These are phyloP conservation scores for Aureobasidium sp. DNA, from an alignment of 2,329 filamentous ascomycete genomes.

Conservation along the genomic window DNA sequence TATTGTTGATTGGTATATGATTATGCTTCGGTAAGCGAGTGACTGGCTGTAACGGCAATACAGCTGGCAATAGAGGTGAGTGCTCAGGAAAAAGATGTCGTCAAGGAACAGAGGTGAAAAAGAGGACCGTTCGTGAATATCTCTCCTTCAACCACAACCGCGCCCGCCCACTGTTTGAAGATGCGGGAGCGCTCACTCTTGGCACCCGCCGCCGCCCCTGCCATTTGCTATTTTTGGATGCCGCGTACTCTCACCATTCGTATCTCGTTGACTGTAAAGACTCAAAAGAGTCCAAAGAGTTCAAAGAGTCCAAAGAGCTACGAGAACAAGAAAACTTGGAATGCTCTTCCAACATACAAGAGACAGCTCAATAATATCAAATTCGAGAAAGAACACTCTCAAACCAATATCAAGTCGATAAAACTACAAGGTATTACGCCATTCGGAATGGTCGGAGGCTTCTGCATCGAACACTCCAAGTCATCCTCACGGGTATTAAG, in stretches of 20 bases:
- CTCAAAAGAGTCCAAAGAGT: no score
- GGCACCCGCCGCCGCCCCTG: background rate
- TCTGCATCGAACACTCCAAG: no score
- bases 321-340: no score
- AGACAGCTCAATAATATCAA: no score
- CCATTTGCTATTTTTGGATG: conserved; percentile 2
- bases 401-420: no score
- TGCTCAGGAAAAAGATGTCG: background rate
- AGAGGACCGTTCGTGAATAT: background rate
- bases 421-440: no score
- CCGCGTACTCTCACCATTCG: background rate
- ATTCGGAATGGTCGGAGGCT: no score
- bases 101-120: background rate
- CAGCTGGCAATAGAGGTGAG: background rate
- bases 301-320: background rate
- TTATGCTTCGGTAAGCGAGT: background rate
- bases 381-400: no score
- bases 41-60: background rate
- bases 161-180: conserved; percentile 4
- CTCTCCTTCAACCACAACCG: background rate
- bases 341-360: no score
- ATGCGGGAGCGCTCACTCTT: background rate
- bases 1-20: background rate
- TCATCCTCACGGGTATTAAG: no score
- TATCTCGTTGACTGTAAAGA: no score